Evolutionary conservation across 768 basidiomycete genomes (phyloP), one percentile per base, ranked within the genome.

Genomic region (Lactarius deliciosus): DNA sequence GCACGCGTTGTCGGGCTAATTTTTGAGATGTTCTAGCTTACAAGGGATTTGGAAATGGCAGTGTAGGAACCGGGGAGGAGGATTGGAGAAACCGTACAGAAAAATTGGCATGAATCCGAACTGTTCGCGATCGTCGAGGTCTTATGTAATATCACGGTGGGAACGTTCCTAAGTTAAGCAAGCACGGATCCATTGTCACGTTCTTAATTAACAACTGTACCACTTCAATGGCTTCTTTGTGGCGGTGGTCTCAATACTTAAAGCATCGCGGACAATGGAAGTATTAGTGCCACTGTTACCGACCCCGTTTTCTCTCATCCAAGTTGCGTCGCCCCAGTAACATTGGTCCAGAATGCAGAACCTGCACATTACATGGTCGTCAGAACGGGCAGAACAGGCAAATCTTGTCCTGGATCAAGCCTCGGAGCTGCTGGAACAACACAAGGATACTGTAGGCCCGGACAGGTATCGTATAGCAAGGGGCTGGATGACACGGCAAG

Each of bases 401-500:
- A 30, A 61, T 18, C 1, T 13, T 0, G 34, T 66, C 55, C 20
- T 66, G 4, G 16, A 50, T 20, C 10, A 50, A 18, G 60, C 60
- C 60, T 13, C 22, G 36, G 6, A 10, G 13, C 56, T 15, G 10
- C 15, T 66, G 20, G 60, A 57, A 22, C n/a, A 61, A 56, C n/a
- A 18, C 36, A 47, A 2, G 56, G 4, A n/a, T 28, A 18, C 15
- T 16, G 25, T 66, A 10, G 54, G 15, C 20, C 3, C 25, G 15
- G 43, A 47, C 28, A 50, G 16, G 6, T 66, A 66, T 50, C 16
- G 15, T 36, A 57, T 40, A 36, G 65, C 36, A 40, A 38, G 20
- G 28, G 65, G 60, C 16, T 53, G 20, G 60, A 34, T 66, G 38
- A 16, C 56, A 6, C 22, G 13, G 65, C 62, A 20, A 30, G 61